These are phyloP conservation scores for Petunia secreta DNA, from an alignment of 257 asterid genomes.

Conservation along the genomic window DNA sequence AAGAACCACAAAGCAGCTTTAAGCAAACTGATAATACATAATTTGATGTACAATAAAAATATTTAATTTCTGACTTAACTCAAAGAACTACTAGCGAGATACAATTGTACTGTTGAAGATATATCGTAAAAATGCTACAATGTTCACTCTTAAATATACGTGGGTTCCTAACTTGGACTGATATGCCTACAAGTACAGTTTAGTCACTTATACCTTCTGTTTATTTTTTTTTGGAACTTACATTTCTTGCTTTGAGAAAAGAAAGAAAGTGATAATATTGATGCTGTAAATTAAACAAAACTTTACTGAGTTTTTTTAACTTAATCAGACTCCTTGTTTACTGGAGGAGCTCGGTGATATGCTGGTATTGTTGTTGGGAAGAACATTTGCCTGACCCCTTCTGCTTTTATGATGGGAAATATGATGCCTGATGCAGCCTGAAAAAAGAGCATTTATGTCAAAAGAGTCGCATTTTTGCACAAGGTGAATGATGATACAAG, in stretches of 20 bases:
- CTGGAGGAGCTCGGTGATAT: slow-evolving; percentile 44
- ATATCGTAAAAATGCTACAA: background rate
- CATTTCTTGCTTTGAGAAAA: background rate
- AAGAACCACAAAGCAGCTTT: background rate
- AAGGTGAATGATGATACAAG: background rate
- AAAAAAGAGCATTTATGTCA: background rate
- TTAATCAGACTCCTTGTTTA: background rate
- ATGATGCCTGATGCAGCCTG: slow-evolving; percentile 52
- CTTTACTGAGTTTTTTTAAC: background rate
- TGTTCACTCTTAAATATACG: background rate
- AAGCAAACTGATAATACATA: background rate
- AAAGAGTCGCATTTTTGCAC: background rate
- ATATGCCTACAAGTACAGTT: slow-evolving; percentile 2
- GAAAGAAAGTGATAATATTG: background rate
- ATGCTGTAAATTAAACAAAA: background rate
- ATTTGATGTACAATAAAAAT: background rate
- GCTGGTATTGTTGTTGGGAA: slow-evolving; percentile 49
- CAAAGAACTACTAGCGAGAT: background rate
- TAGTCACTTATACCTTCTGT: background rate
- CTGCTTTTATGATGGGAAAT: slow-evolving; percentile 52
- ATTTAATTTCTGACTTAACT: background rate
- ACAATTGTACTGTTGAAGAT: background rate
- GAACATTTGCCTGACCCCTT: slow-evolving; percentile 54
- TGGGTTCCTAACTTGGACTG: slow-evolving; percentile 15
- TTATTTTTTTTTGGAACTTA: background rate